Base-by-base conservation (phyloP, 495 filamentous ascomycete genomes). In the Penicillium canariense region DNA sequence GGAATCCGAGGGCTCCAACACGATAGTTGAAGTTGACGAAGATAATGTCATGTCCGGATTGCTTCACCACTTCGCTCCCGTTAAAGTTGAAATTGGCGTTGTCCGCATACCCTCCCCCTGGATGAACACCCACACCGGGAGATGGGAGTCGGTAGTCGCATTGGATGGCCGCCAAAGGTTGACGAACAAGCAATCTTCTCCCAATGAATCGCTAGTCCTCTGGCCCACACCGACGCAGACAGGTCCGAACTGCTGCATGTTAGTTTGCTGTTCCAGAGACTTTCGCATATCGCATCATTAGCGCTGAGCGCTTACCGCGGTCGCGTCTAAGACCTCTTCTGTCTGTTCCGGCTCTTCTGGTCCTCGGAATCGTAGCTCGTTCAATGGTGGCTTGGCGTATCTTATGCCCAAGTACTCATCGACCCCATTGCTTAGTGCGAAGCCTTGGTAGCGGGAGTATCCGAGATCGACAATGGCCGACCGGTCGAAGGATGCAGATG, bases 1-100 rank as follows among this genome's bases (percentile, higher is more conserved):
- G 74, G 54, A 89, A 90, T 0, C 88, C 88, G 55, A 82, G 81
- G 0, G 82, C 70, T 0, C 87, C 86, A n/a, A 90, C 84, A 1
- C 88, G 83, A 58, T 90, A 90, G 59, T 90, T 91, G 70, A 90
- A 84, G 54, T 81, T 86, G 6, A 92, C 83, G 31, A 89, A 72
- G 6, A 92, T 72, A 40, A 90, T 78, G 8, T 60, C 57, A 23
- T 66, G 56, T 1, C 72, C 77, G 0, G 81, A 83, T 27, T 77
- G 75, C 38, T 73, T 40, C 4, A 90, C 76, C 0, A 89, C 77
- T 6, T 73, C 67, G 5, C 72, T 80, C 2, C 82, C 86, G 56
- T 90, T 83, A 67, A 77, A 83, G 67, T 89, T 87, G 1, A 78
- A 73, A 63, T 88, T 88, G 44, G 77, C 68, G 60, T 84, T 77